phyloP scores from a whole-genome alignment of 306 rosid genomes.

The Sicyos baderoa region DNA sequence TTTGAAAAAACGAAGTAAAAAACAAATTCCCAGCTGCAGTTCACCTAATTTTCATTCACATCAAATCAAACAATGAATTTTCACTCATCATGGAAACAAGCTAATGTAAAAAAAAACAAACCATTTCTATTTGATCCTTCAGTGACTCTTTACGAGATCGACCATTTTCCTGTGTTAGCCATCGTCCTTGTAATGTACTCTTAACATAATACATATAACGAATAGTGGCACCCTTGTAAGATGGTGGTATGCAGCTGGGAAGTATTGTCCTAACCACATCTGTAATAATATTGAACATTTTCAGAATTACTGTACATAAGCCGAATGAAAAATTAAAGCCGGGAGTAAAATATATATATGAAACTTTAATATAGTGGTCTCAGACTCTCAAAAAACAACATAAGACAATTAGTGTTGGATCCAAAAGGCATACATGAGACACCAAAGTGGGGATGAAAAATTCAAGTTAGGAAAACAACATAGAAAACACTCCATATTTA shows the following conservation, averaged over 20 bases:
- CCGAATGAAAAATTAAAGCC: constrained; percentile 9
- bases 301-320: not conserved
- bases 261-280: constrained; percentile 58
- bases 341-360: not conserved
- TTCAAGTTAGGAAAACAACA: too few species aligned
- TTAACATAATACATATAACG: constrained; percentile 79
- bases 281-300: constrained; percentile 25
- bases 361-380: not conserved
- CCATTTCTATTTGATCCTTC: constrained; percentile 59
- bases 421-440: too few species aligned
- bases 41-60: not conserved
- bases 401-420: not conserved
- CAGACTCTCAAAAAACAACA: too few species aligned
- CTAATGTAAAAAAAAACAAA: constrained; percentile 50
- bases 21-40: constrained; percentile 7
- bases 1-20: not conserved
- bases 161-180: constrained; percentile 73
- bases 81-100: constrained; percentile 22
- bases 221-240: constrained; percentile 88
- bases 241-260: constrained; percentile 75
- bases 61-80: not conserved
- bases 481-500: too few species aligned
- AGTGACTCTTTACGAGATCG: constrained; percentile 58
- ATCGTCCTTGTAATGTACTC: constrained; percentile 60
- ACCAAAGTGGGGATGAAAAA: too few species aligned